Base-by-base conservation (phyloP, 345 rosid species). In the Rhodomyrtus tomentosa region DNA sequence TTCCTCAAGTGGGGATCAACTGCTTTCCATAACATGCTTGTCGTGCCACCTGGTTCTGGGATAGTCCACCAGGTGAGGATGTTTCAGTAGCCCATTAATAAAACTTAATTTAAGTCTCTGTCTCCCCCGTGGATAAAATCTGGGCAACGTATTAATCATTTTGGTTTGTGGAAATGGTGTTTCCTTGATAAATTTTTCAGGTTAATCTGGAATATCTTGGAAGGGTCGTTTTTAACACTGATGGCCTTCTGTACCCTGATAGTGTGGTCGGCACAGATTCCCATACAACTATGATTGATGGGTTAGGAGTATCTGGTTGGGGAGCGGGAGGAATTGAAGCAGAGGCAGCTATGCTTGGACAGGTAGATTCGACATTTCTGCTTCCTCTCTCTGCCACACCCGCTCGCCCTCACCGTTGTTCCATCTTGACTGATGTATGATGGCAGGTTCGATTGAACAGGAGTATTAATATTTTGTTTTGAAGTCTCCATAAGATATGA, bases 251-350 rank as follows among this genome's bases (percentile, higher is more conserved):
- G 54, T 95, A 95, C 90, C 99, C 96, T 83, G 98, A 96, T 89
- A 95, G 97, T 21, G 96, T 95, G 84, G 98, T 96, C 80, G 98
- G 96, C 7, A 96, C 98, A 11, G 98, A 95, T 85, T 95, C 98
- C 80, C 99, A 94, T 87, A 95, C 98, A 45, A 95, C 99, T 29
- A 96, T 96, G 99, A 94, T 95, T 87, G 96, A 95, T 89, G 99
- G 97, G 36, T 49, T 95, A 86, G 99, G 99, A 85, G 95, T 96
- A 85, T 95, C 97, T 86, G 97, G 98, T 58, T 96, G 98, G 99
- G 99, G 96, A 85, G 98, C 92, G 88, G 99, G 98, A 84, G 99
- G 98, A 83, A 95, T 96, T 85, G 98, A 95, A 89, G 96, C 96
- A 81, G 98, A 94, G 87, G 98, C 99, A 24, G 87, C 95, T 80